Conservation (phyloP, 1,139 yeast species). For the Hyphopichia burtonii region DNA sequence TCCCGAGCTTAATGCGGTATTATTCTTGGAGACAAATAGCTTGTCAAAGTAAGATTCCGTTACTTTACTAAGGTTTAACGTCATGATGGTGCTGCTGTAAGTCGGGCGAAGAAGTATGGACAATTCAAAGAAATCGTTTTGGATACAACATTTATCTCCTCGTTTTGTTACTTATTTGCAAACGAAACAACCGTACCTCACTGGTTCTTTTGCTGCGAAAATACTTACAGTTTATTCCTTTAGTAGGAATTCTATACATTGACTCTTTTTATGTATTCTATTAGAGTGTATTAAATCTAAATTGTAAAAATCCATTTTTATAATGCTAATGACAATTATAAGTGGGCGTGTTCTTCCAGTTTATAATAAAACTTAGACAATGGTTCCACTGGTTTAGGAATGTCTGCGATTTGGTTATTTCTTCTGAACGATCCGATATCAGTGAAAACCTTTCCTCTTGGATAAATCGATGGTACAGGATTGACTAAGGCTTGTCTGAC, state of each 20-base stretch:
- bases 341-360: slow-evolving; percentile 3
- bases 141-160: background rate
- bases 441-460: slow-evolving; percentile 22
- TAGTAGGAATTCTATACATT: too few species aligned
- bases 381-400: slow-evolving; percentile 32
- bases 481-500: background rate
- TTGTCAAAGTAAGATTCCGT: slow-evolving; percentile 38
- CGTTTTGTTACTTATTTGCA: too few species aligned
- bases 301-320: too few species aligned
- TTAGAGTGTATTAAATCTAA: too few species aligned
- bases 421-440: slow-evolving; percentile 24
- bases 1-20: slow-evolving; percentile 20
- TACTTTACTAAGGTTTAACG: slow-evolving; percentile 34
- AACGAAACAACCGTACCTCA: too few species aligned
- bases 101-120: too few species aligned
- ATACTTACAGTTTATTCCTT: too few species aligned
- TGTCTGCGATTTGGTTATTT: slow-evolving; percentile 24
- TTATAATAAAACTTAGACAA: slow-evolving; percentile 29
- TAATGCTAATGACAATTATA: too few species aligned
- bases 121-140: too few species aligned
- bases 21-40: slow-evolving; percentile 25
- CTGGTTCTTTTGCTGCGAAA: too few species aligned
- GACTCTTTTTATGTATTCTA: too few species aligned
- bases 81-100: too few species aligned
- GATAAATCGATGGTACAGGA: slow-evolving; percentile 24